These are phyloP conservation scores for Flagelloscypha sp. DNA, from an alignment of 768 basidiomycete genomes.

Conservation along the genomic window DNA sequence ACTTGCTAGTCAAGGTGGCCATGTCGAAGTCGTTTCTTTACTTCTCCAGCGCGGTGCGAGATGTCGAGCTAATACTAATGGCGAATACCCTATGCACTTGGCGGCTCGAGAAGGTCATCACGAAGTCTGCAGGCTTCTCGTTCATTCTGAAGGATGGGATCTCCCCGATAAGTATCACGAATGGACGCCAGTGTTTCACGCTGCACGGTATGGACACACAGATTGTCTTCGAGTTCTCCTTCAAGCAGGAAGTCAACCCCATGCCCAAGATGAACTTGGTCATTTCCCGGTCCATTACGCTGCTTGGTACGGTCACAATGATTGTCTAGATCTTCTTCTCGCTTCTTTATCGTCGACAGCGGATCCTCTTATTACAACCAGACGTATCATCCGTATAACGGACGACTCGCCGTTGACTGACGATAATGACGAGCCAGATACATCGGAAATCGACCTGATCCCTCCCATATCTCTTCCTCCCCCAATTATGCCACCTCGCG, in stretches of 20 bases:
- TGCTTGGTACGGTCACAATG: slow-evolving; percentile 88
- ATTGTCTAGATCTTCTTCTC: slow-evolving; percentile 56
- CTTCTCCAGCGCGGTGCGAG: slow-evolving; percentile 71
- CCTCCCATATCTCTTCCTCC: slow-evolving; percentile 93
- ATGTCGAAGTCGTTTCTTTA: slow-evolving; percentile 72
- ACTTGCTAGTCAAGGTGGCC: slow-evolving; percentile 85
- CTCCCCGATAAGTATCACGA: slow-evolving; percentile 93
- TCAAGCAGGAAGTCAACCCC: slow-evolving; percentile 69
- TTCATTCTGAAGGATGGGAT: slow-evolving; percentile 73
- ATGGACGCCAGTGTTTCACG: slow-evolving; percentile 97
- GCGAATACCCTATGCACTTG: slow-evolving; percentile 95
- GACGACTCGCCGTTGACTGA: slow-evolving; percentile 35
- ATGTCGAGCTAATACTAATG: slow-evolving; percentile 82
- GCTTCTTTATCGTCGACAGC: slow-evolving; percentile 20
- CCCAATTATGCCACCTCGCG: slow-evolving; percentile 95
- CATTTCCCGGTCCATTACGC: slow-evolving; percentile 88
- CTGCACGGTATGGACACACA: slow-evolving; percentile 77
- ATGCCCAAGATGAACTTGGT: slow-evolving; percentile 73
- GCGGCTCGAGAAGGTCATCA: slow-evolving; percentile 89
- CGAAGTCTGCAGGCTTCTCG: slow-evolving; percentile 71
- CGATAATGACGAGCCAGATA: slow-evolving; percentile 23
- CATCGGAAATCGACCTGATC: slow-evolving; percentile 83
- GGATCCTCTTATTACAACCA: slow-evolving; percentile 19
- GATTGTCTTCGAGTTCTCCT: slow-evolving; percentile 73
- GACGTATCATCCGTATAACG: slow-evolving; percentile 15